Evolutionary conservation across 2,329 filamentous ascomycete species (phyloP).

Genomic region (Xylariaceae sp.): DNA sequence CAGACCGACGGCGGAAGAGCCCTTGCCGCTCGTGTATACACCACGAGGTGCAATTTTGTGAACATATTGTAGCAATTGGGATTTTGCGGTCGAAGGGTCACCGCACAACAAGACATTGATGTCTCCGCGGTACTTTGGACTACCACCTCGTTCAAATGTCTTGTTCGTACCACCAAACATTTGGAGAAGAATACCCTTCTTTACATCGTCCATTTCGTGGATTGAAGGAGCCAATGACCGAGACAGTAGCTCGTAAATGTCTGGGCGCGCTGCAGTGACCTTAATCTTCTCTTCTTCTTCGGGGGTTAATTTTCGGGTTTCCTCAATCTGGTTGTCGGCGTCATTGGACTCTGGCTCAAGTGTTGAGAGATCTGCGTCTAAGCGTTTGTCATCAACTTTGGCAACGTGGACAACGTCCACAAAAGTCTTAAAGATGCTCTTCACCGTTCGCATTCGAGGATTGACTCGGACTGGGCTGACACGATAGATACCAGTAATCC

Average conservation of each 20-base stretch:
- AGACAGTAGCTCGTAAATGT: conserved; percentile 91
- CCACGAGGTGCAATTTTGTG: conserved; percentile 95
- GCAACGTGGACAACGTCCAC: conserved; percentile 95
- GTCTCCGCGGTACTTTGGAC: conserved; percentile 93
- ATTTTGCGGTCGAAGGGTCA: conserved; percentile 96
- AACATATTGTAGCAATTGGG: conserved; percentile 90
- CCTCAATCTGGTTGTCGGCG: conserved; percentile 77
- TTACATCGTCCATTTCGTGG: conserved; percentile 98
- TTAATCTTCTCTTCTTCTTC: conserved; percentile 92
- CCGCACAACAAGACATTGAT: conserved; percentile 97
- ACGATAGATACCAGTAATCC: conserved; percentile 96
- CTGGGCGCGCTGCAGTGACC: conserved; percentile 76
- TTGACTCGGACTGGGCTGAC: conserved; percentile 94
- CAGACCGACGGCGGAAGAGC: conserved; percentile 80
- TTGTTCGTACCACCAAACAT: conserved; percentile 98
- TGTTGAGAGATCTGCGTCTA: conserved; percentile 89
- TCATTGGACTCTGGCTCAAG: conserved; percentile 79
- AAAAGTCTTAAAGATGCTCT: conserved; percentile 97
- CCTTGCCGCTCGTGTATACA: conserved; percentile 82
- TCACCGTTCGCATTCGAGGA: conserved; percentile 87
- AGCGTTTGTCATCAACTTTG: conserved; percentile 92
- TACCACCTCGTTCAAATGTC: conserved; percentile 94
- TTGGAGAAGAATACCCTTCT: conserved; percentile 96
- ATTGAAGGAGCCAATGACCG: conserved; percentile 92
- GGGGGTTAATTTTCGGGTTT: conserved; percentile 79